These are phyloP conservation scores for Cyclotella baltica DNA, from an alignment of 108 stramenopile species.

Conservation along the genomic window DNA sequence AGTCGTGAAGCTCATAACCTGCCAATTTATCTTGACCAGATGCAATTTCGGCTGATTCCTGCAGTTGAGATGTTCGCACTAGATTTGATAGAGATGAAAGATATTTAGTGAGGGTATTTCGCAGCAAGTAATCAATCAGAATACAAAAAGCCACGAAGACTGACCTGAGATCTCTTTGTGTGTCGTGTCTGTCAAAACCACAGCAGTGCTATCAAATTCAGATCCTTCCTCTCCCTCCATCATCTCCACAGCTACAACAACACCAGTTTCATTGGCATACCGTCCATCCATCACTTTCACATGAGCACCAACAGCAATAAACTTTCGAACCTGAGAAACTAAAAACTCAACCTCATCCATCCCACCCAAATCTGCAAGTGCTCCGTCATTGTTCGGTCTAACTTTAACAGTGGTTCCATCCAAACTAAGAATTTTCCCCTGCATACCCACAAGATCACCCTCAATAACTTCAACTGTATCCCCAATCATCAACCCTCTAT, in stretches of 20 bases:
- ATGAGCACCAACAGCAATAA: constrained; percentile 93
- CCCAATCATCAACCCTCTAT: constrained; percentile 83
- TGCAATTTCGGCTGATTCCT: constrained; percentile 88
- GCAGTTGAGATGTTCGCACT: constrained; percentile 85
- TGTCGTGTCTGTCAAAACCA: constrained; percentile 92
- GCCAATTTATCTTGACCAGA: constrained; percentile 88
- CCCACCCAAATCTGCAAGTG: constrained; percentile 71
- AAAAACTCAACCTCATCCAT: constrained; percentile 92
- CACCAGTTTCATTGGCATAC: constrained; percentile 96
- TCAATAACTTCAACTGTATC: constrained; percentile 95
- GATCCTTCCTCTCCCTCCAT: constrained; percentile 73
- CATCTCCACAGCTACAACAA: constrained; percentile 87
- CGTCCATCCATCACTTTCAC: constrained; percentile 97
- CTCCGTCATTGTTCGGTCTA: constrained; percentile 72
- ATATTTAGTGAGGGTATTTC: background rate
- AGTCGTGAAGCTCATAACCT: constrained; percentile 90
- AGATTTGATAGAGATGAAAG: background rate
- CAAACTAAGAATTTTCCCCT: constrained; percentile 90
- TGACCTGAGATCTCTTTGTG: constrained; percentile 90
- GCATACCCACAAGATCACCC: constrained; percentile 94
- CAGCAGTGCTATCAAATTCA: constrained; percentile 80
- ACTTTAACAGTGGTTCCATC: constrained; percentile 93
- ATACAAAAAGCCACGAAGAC: too few species aligned
- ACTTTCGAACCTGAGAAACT: constrained; percentile 90
- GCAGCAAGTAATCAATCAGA: too few species aligned